Base-by-base conservation (phyloP, 2,329 filamentous ascomycete species). In the Talaromyces verruculosus region DNA sequence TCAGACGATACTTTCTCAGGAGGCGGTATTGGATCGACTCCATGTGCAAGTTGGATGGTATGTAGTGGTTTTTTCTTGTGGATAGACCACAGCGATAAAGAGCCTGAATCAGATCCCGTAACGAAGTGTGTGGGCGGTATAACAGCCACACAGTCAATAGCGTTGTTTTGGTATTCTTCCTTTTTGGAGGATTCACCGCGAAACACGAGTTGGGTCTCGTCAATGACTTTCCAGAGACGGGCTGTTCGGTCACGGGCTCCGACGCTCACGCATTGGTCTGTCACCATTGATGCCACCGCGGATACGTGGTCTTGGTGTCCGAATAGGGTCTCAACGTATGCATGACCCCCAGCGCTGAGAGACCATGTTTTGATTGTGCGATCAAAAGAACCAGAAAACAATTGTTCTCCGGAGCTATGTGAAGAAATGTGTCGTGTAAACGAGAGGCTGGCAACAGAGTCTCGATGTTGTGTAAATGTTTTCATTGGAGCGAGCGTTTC, bases 311-410 rank as follows among this genome's bases (percentile, higher is more conserved):
- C 94, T 75, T 97, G 94, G 79, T 99, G 95, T 53, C 95, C 95
- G 75, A 97, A 98, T 0, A 99, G 84, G 0, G 94, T 98, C 78
- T 99, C 95, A 35, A 97, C 87, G 74, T 98, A 99, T 55, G 94
- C 92, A 68, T 97, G 84, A 76, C 96, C 93, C 71, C 97, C 91
- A 5, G 76, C 72, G 41, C 79, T 81, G 51, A 97, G 82, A 70
- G 90, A 94, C 92, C 94, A 99, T 37, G 96, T 90, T 79, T 98
- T 98, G 75, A 99, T 90, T 2, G 94, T 97, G 49, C 95, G 88
- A 79, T 99, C 95, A 73, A 90, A 91, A 63, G 92, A 95, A 66
- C 91, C 90, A 3, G 92, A 96, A 81, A 96, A 99, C 22, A 99
- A 82, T 78, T 97, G 93, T 74, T 97, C 96, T 41, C 81, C 81